Evolutionary conservation across 805 yeast species (phyloP), one percentile per base, ranked within the genome.

Genomic region (Suhomyces sp.): DNA sequence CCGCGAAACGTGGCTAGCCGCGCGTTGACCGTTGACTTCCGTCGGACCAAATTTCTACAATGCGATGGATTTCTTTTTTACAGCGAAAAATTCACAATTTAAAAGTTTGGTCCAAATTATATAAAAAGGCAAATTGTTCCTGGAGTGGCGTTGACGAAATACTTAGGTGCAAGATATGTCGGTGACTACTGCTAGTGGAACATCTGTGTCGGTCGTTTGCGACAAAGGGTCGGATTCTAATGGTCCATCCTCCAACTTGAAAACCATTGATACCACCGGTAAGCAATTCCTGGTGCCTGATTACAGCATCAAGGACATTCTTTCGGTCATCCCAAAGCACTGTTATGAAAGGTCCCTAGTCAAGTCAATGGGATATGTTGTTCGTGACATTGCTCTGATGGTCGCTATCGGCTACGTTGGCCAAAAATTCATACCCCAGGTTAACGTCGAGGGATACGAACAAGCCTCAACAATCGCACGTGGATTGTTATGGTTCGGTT

Each of bases 201-300:
- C 20, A 19, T 39, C 43, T 8, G 46, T 41, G 31, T n/a, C 47
- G 6, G 31, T 24, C 20, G 61, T 71, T 48, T 59, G 64, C 49
- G 69, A 71, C 58, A 51, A 59, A 21, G 81, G 80, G 65, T 77
- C 49, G 74, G 77, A 17, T 56, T 73, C 29, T 4, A 17, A 37
- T 73, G 53, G 53, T 29, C 58, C 58, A 9, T 40, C 49, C 17
- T 39, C 54, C 37, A 68, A 69, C 43, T 62, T 77, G 49, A 71
- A 75, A 44, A 82, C 86, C 20, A 65, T 77, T 48, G 86, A 83
- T 63, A 82, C 88, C 21, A 65, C 69, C 58, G 94, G 94, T 20
- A 77, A 84, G 55, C 81, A 76, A 55, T 88, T 86, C 67, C 79
- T 78, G 51, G 93, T 81, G 6, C 96, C 96, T 20, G 88, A 85